A percentile compares a stretch with the other conserved stretches of the same genome.
Conservation (phyloP, 2,329 filamentous ascomycete genomes). For the Aspergillus eucalypticola region DNA sequence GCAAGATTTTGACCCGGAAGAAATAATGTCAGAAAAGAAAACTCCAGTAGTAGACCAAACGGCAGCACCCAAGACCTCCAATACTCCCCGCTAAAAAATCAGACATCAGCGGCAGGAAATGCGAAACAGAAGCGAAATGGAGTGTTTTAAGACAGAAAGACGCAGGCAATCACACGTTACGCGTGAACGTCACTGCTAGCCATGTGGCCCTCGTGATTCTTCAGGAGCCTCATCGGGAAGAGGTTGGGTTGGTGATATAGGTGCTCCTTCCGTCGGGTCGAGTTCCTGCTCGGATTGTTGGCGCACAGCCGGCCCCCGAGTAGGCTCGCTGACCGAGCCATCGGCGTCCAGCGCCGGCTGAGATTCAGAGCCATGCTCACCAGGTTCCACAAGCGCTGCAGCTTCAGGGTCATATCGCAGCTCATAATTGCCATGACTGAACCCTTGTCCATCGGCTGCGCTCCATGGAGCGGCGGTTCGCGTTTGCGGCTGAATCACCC, state of each 20-base stretch:
- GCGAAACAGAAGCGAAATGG: too few relatives aligned
- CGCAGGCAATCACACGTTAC: not conserved
- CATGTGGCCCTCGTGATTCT: not conserved
- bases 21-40: too few relatives aligned
- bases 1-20: too few relatives aligned
- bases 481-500: slow-evolving; percentile 61
- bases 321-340: not conserved
- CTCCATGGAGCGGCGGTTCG: slow-evolving; percentile 57
- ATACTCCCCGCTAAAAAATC: not conserved
- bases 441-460: slow-evolving; percentile 38
- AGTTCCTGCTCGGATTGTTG: not conserved
- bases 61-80: not conserved
- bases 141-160: not conserved
- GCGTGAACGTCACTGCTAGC: too few relatives aligned
- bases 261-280: not conserved
- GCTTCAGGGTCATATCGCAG: slow-evolving; percentile 43
- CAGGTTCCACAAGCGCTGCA: slow-evolving; percentile 38
- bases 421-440: slow-evolving; percentile 29
- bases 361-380: slow-evolving; percentile 12
- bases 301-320: not conserved
- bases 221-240: not conserved
- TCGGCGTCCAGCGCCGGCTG: not conserved
- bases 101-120: not conserved
- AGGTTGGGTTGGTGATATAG: not conserved
- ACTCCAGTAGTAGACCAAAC: not conserved